Conservation (phyloP, 805 yeast genomes). For the Millerago galiae region DNA sequence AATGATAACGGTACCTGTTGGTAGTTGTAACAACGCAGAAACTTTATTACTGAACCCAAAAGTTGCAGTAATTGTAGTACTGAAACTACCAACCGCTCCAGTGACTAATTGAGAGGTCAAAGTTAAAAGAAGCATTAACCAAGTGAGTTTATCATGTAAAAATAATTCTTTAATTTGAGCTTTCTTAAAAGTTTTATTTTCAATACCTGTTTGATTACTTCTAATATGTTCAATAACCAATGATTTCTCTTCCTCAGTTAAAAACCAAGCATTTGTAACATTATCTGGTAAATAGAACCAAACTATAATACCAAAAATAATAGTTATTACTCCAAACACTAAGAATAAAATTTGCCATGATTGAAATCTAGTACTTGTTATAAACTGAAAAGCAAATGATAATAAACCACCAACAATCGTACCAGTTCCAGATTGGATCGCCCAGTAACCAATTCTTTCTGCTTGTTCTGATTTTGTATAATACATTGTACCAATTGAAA, state of each 20-base stretch:
- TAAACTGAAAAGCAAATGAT: conserved; percentile 48
- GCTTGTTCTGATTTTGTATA: conserved; percentile 46
- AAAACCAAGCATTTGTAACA: conserved; percentile 28
- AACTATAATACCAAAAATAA: conserved; percentile 39
- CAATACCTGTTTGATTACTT: conserved; percentile 40
- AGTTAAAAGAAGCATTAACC: conserved; percentile 36
- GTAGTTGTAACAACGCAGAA: conserved; percentile 45
- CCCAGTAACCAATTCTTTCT: conserved; percentile 46
- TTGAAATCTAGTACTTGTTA: conserved; percentile 31
- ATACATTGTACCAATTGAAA: conserved; percentile 52
- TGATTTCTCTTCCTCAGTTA: conserved; percentile 31
- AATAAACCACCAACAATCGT: conserved; percentile 37
- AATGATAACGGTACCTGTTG: conserved; percentile 43
- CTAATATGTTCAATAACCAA: conserved; percentile 34
- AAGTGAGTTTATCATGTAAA: conserved; percentile 36
- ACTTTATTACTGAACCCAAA: conserved; percentile 22
- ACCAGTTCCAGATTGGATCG: conserved; percentile 45
- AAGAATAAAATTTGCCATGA: conserved; percentile 57
- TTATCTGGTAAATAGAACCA: conserved; percentile 43
- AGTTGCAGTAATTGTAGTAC: conserved; percentile 13
- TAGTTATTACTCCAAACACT: conserved; percentile 46
- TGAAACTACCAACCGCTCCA: conserved; percentile 31
- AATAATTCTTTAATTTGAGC: conserved; percentile 37
- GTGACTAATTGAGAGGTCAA: conserved; percentile 39
- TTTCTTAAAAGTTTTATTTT: conserved; percentile 33